Base-by-base conservation (phyloP, 805 yeast species). In the Kuraishia piskuri region DNA sequence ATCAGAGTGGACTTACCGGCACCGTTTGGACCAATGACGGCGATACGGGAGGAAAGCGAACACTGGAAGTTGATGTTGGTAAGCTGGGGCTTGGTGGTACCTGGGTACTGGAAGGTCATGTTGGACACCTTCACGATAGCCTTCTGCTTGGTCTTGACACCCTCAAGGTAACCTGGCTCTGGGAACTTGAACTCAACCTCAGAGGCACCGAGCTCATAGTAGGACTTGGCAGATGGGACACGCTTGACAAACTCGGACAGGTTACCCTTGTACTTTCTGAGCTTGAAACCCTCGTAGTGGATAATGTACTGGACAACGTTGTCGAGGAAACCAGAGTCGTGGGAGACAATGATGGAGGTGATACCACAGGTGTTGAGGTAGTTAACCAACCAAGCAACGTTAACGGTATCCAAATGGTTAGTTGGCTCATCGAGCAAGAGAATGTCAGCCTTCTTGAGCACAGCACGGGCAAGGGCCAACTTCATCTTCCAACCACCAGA, bases 401-500 rank as follows among this genome's bases (percentile, higher is more conserved):
- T 94, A 69, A 91, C 97, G 68, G 97, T 91, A 81, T 94, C 99
- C 88, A 94, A 88, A 83, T 94, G 99, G 88, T 92, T 92, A 72
- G 99, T 92, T 80, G 99, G 99, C 84, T 92, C 99, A 83, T 92
- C 99, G 76, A 92, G 86, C 77, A 92, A 82, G 76, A 92, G 82
- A 72, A 92, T 94, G 77, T 89, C 96, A 70, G 99, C 98, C 79
- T 91, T 91, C 84, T 88, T 89, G 79, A 92, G 85, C 70, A 92
- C 97, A 71, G 99, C 99, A 80, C 97, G 90, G 67, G 99, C 98
- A 70, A 92, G 84, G 73, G 98, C 98, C 76, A 92, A 85, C 80
- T 94, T 94, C 99, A 92, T 92, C 86, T 94, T 94, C 99, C 99
- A 92, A 85, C 99, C 99, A 86, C 99, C 99, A 71, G 99, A 94